These are phyloP conservation scores for Cyclanthera cordifolia DNA, from an alignment of 306 rosid genomes.

Conservation along the genomic window DNA sequence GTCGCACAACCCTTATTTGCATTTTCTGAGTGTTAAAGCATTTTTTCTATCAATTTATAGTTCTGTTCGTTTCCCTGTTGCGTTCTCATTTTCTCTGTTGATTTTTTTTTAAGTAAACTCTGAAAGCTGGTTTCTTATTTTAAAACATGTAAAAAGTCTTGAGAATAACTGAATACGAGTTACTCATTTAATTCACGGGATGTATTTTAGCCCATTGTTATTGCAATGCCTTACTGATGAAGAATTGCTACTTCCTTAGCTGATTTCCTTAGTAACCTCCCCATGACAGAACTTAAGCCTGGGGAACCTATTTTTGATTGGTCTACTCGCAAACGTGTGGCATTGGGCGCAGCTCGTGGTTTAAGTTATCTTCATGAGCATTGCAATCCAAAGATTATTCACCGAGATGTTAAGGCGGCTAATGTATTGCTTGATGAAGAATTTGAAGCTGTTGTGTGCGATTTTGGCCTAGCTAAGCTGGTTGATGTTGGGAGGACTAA, in stretches of 20 bases:
- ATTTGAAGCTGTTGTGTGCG: constrained; percentile 96
- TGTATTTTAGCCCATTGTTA: not conserved
- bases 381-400: constrained; percentile 96
- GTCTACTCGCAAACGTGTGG: constrained; percentile 81
- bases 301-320: constrained; percentile 69
- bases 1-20: not conserved
- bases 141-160: not conserved
- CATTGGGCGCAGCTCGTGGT: constrained; percentile 93
- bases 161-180: not conserved
- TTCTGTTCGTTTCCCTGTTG: not conserved
- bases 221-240: not conserved
- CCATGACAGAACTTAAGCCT: constrained; percentile 63
- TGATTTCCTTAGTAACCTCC: not conserved
- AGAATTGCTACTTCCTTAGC: not conserved
- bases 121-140: not conserved
- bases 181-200: not conserved
- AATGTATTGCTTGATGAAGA: constrained; percentile 87
- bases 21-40: not conserved
- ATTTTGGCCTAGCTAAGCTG: constrained; percentile 88
- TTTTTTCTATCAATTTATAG: not conserved
- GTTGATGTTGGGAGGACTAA: constrained; percentile 83
- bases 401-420: constrained; percentile 98
- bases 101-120: not conserved
- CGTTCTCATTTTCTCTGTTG: not conserved
- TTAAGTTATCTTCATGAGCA: constrained; percentile 88